A percentile compares a stretch with the other conserved stretches of the same genome.
phyloP scores from a whole-genome alignment of 257 asterid genomes.

The Plectranthus barbatus region DNA sequence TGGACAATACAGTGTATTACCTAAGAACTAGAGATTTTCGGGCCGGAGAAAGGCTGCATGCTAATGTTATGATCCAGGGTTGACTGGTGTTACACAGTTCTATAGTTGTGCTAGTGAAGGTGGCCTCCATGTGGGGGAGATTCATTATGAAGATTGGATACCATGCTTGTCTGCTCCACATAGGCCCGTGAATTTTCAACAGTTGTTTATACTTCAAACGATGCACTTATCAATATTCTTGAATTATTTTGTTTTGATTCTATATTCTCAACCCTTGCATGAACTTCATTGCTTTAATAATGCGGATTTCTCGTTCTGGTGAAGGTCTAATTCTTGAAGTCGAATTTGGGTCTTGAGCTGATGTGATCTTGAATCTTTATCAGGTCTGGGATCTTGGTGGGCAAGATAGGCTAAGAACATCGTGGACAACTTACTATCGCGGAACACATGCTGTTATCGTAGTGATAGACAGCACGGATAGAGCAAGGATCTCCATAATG shows the following conservation, averaged over 20 bases:
- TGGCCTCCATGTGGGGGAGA: background rate
- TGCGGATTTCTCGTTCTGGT: background rate
- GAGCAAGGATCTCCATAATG: conserved; percentile 86
- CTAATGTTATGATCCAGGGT: too few relatives aligned
- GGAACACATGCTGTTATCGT: conserved; percentile 90
- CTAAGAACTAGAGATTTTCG: background rate
- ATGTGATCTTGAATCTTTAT: background rate
- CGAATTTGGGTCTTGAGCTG: background rate
- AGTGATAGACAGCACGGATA: conserved; percentile 93
- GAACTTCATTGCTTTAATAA: background rate
- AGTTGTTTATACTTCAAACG: background rate
- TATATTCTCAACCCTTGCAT: background rate
- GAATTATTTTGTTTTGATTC: background rate
- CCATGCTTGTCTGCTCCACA: background rate
- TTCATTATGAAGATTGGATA: background rate
- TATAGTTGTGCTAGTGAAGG: background rate
- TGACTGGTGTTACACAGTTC: too few relatives aligned
- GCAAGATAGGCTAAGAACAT: conserved; percentile 84
- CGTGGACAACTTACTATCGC: conserved; percentile 92
- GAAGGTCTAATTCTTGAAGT: background rate
- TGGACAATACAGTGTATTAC: background rate
- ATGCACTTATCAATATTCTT: background rate
- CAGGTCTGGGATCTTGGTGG: conserved; percentile 99
- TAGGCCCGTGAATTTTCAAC: background rate
- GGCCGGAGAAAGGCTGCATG: background rate